Evolutionary conservation across 352 stramenopile species (phyloP), one percentile per base, ranked within the genome.

Genomic region (Pythium rishiriense): DNA sequence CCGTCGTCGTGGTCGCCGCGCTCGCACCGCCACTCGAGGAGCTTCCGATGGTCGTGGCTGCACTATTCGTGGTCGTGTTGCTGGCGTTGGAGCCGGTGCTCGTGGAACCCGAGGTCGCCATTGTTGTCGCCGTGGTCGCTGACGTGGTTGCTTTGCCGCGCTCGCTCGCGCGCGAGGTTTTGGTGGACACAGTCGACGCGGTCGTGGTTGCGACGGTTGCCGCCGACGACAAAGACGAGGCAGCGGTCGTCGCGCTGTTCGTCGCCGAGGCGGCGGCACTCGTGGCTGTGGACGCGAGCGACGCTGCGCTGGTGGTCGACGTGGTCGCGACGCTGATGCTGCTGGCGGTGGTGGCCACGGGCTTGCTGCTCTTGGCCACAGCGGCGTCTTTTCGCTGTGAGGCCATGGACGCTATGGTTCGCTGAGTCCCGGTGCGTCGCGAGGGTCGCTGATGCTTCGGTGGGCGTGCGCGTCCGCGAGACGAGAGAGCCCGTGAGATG

Each of bases 371-470:
- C 21, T 66, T 66, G 21, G 24, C 41, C 15, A 24, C 21, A 12
- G 22, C n/a, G 6, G 17, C 39, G 11, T 66, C 59, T 25, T 66
- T 66, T 19, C 59, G 59, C 35, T 43, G 37, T 6, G 57, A 19
- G 47, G 26, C 39, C 57, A 64, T 64, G 37, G 37, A 17, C 37
- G 33, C 17, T 10, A 39, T 9, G 3, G 15, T 17, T 43, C 11
- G 11, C 14, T 43, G 3, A 43, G 37, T 43, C 35, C 12, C 11
- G 14, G 35, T 15, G n/a, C n/a, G n/a, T n/a, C n/a, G n/a, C n/a
- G n/a, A n/a, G n/a, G n/a, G n/a, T n/a, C n/a, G n/a, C n/a, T n/a
- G n/a, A n/a, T n/a, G n/a, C n/a, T n/a, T n/a, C n/a, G n/a, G n/a
- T n/a, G n/a, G n/a, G n/a, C n/a, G n/a, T n/a, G n/a, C n/a, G n/a